Evolutionary conservation across 2,329 filamentous ascomycete species (phyloP).

Genomic region (Penicillium sp.): DNA sequence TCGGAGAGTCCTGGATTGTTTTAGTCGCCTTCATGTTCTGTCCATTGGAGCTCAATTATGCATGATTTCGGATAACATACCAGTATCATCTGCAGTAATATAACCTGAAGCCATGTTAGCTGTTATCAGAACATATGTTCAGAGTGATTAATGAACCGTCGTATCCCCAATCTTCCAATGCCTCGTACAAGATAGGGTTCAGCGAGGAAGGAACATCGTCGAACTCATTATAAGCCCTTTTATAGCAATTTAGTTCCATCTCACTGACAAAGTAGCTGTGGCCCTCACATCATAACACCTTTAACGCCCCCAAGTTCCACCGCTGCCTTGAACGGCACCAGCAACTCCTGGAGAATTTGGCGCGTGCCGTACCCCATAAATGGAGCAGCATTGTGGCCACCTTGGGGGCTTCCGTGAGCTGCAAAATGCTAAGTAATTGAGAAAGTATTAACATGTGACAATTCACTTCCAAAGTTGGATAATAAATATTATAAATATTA

Average conservation of each 20-base stretch:
- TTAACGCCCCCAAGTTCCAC: constrained; percentile 48
- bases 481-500: constrained; percentile 13
- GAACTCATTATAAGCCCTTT: constrained; percentile 14
- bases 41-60: too few species aligned
- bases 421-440: constrained; percentile 44
- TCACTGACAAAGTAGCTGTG: not conserved
- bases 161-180: constrained; percentile 36
- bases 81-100: constrained; percentile 12
- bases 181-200: constrained; percentile 27
- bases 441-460: not conserved
- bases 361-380: constrained; percentile 51
- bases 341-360: constrained; percentile 48
- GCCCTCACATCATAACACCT: constrained; percentile 50
- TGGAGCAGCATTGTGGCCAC: constrained; percentile 49
- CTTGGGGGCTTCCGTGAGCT: constrained; percentile 49
- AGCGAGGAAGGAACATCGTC: constrained; percentile 13
- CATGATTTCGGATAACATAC: too few species aligned
- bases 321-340: constrained; percentile 50
- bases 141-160: not conserved
- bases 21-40: too few species aligned
- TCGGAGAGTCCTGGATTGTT: constrained; percentile 3
- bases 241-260: not conserved
- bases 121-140: not conserved
- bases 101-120: not conserved
- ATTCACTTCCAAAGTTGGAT: not conserved